Evolutionary conservation across 331 rosid species (phyloP), one percentile per base, ranked within the genome.

Genomic region (Quercus tomentella): DNA sequence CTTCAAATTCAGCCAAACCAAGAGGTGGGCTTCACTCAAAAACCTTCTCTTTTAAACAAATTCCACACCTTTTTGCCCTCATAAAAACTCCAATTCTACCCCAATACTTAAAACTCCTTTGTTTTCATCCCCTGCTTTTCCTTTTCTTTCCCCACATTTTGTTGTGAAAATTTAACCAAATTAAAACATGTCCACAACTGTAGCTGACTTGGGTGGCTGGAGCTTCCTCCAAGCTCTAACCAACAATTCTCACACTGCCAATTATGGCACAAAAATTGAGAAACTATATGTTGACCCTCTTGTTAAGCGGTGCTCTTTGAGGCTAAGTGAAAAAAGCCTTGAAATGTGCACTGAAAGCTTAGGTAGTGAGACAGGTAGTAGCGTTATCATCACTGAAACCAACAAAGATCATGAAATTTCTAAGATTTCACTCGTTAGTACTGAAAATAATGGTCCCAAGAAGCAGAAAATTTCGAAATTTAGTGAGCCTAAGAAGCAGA

Each of bases 331-430:
- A 22, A 78, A 79, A 79, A 91, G 98, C 93, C 79, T 94, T 82
- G 89, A 85, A 73, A 82, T 94, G 89, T 94, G 98, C 83, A 94
- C 98, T 0, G 98, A 94, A 81, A 88, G 88, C 67, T 71, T 92
- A 35, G 96, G 98, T 6, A 82, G 90, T 60, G 98, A 94, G 87
- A 94, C 93, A 0, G 99, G 99, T 4, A 90, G 91, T 76, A 91
- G 88, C 79, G 84, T 4, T 49, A 49, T 49, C 54, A 49, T 70
- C 35, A 56, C 84, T 56, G 80, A 87, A 33, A 76, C 43, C 22
- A 20, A 43, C 69, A 62, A 54, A 63, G 57, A 72, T 11, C 82
- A 81, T 35, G 89, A 81, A 10, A 41, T 82, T 70, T 74, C 81
- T 18, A 6, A 83, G 17, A 51, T 83, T 58, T 82, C 91, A 21